Conservation (phyloP, 1,284 basidiomycete genomes). For the Sporisorium iseilematis-ciliati region DNA sequence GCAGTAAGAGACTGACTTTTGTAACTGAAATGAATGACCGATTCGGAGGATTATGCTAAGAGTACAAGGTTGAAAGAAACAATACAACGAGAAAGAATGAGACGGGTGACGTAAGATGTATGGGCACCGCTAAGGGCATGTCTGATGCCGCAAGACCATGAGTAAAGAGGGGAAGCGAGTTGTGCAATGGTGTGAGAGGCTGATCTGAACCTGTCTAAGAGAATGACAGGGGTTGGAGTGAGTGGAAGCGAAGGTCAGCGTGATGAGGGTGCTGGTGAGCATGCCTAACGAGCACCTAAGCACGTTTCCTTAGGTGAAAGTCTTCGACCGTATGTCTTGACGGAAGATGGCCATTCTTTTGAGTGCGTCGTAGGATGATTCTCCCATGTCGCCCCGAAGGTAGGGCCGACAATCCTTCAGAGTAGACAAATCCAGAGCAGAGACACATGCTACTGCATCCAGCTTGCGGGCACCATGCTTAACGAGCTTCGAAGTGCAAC, state of each 20-base stretch:
- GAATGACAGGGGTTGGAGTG: too few relatives aligned
- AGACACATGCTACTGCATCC: background rate
- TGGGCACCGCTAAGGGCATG: background rate
- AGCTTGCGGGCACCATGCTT: background rate
- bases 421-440: background rate
- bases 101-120: background rate
- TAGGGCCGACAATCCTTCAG: too few relatives aligned
- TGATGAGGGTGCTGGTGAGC: too few relatives aligned
- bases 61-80: slow-evolving; percentile 30
- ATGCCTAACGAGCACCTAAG: too few relatives aligned
- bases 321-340: too few relatives aligned
- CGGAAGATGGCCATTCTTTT: too few relatives aligned
- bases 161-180: background rate
- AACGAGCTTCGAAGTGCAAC: slow-evolving; percentile 57
- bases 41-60: slow-evolving; percentile 33
- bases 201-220: background rate
- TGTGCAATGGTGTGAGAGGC: background rate
- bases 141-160: background rate
- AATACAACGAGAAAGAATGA: slow-evolving; percentile 21
- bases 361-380: background rate
- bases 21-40: slow-evolving; percentile 4
- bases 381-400: background rate
- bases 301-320: too few relatives aligned
- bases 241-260: too few relatives aligned
- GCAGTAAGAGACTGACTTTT: background rate